Conservation (phyloP, 1,139 yeast species). For the Nakaseomyces glabratus region DNA sequence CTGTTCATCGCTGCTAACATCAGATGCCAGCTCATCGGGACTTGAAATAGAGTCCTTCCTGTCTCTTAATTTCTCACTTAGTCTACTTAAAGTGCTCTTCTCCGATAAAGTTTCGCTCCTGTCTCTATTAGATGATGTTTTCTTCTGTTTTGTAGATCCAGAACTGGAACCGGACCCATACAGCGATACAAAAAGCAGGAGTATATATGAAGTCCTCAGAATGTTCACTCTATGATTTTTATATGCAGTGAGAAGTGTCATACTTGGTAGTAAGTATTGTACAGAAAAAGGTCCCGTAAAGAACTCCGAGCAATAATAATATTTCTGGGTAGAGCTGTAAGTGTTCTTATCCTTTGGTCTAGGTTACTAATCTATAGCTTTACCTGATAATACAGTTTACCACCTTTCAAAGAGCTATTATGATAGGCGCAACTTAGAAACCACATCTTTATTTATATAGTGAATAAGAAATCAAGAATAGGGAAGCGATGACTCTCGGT, state of each 20-base stretch:
- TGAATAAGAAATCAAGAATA: no score
- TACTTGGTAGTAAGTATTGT: conserved; percentile 13
- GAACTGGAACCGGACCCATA: conserved; percentile 14
- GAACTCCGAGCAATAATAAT: no score
- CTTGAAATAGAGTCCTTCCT: conserved; percentile 2
- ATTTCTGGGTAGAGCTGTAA: no score
- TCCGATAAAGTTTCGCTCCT: conserved; percentile 8
- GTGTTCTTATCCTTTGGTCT: no score
- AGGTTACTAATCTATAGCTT: no score
- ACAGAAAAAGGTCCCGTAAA: conserved; percentile 15
- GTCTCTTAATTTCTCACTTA: conserved; percentile 4
- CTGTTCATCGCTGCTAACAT: conserved; percentile 5
- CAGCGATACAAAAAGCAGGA: conserved; percentile 22
- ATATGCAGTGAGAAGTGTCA: conserved; percentile 21
- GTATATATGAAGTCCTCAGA: conserved; percentile 25
- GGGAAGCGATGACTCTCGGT: no score
- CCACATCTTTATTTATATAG: no score
- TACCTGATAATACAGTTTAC: no score
- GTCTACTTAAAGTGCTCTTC: conserved; percentile 8
- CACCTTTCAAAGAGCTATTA: no score
- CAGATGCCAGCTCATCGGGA: conserved; percentile 4
- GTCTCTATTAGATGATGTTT: conserved; percentile 7
- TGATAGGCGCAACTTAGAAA: no score
- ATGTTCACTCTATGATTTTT: conserved; percentile 24
- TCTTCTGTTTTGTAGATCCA: no score